These are phyloP conservation scores for Nemania sp. DNA, from an alignment of 2,329 filamentous ascomycete genomes.

Conservation along the genomic window DNA sequence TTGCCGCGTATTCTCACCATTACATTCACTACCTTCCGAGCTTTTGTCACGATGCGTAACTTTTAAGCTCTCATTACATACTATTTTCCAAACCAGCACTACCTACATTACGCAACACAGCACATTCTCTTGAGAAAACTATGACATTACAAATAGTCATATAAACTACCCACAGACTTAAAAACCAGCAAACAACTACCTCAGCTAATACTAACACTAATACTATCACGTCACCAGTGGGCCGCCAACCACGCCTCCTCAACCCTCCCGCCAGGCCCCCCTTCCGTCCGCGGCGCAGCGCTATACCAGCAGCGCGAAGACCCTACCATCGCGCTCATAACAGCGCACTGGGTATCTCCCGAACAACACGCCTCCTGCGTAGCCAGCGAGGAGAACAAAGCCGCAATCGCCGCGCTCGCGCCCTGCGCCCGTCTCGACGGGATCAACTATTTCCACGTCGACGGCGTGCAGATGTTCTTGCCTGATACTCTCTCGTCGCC, in stretches of 20 bases:
- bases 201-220: background rate
- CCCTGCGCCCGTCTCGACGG: background rate
- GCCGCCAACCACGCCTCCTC: constrained; percentile 12
- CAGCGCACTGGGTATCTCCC: constrained; percentile 30
- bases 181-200: background rate
- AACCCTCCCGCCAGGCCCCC: constrained; percentile 14
- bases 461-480: constrained; percentile 16
- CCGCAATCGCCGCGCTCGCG: constrained; percentile 7
- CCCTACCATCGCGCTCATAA: constrained; percentile 21
- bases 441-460: constrained; percentile 20
- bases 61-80: too few species aligned
- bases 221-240: constrained; percentile 17
- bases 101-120: too few species aligned
- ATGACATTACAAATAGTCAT: too few species aligned
- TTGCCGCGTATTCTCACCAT: too few species aligned
- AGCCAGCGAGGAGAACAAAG: constrained; percentile 19
- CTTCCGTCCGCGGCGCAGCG: constrained; percentile 25
- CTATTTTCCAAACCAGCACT: too few species aligned
- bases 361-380: constrained; percentile 29
- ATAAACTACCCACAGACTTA: background rate
- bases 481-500: constrained; percentile 2
- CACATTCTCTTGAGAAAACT: too few species aligned
- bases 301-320: constrained; percentile 28
- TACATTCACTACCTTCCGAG: too few species aligned
- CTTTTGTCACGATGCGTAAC: too few species aligned